Conservation (phyloP, 2,329 filamentous ascomycete species). For the Chrysoporthe austroafricana region DNA sequence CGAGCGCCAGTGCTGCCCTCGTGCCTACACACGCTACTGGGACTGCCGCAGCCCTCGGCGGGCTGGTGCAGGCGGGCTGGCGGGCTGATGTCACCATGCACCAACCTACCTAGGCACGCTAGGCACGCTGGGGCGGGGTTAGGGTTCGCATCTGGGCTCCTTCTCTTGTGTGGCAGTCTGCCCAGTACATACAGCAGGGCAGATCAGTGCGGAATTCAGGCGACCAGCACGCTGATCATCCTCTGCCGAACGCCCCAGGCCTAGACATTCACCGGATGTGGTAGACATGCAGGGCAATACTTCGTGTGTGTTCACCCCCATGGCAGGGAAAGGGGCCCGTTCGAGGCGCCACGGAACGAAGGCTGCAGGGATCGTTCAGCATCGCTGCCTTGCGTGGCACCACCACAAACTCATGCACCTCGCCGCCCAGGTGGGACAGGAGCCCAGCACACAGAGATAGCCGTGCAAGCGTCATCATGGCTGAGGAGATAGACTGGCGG, state of each 20-base stretch:
- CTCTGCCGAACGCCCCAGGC: too few species aligned
- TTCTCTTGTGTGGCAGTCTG: background rate
- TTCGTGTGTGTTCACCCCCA: too few species aligned
- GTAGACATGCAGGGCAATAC: too few species aligned
- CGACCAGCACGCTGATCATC: too few species aligned
- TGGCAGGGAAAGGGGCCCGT: background rate
- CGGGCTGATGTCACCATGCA: background rate
- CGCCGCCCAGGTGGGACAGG: background rate
- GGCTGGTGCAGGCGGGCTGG: background rate
- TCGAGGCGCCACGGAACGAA: background rate
- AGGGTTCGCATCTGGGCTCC: background rate
- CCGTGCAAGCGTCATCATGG: constrained; percentile 25
- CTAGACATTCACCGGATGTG: too few species aligned
- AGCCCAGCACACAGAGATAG: background rate
- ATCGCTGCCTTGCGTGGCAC: background rate
- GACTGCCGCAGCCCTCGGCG: background rate
- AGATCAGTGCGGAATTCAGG: too few species aligned
- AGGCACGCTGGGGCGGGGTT: background rate
- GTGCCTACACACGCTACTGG: background rate
- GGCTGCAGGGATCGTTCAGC: background rate
- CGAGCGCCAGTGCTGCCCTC: background rate
- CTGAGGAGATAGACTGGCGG: constrained; percentile 50
- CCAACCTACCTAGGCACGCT: background rate
- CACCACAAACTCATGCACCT: background rate
- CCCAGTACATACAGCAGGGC: too few species aligned